phyloP scores from a whole-genome alignment of 805 yeast genomes.

The Monosporozyma siamensis region DNA sequence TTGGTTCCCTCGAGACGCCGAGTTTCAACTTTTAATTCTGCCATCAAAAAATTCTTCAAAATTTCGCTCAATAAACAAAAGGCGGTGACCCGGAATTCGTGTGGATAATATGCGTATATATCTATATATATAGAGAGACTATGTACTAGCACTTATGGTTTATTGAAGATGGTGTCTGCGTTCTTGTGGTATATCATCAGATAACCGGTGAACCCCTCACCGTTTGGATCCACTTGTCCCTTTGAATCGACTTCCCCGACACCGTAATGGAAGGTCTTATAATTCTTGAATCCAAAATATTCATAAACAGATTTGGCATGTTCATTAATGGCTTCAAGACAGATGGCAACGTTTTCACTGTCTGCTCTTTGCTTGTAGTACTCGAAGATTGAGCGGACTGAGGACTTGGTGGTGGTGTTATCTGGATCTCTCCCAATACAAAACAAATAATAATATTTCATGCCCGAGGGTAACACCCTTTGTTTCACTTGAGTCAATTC shows the following conservation, averaged over 20 bases:
- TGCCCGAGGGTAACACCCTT: slow-evolving; percentile 20
- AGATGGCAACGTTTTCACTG: slow-evolving; percentile 23
- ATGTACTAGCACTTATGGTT: too few relatives aligned
- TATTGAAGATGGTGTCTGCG: slow-evolving; percentile 7
- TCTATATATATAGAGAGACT: too few relatives aligned
- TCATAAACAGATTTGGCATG: slow-evolving; percentile 29
- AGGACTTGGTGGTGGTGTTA: slow-evolving; percentile 23
- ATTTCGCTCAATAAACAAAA: too few relatives aligned
- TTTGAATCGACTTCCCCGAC: slow-evolving; percentile 24
- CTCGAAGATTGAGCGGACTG: slow-evolving; percentile 27
- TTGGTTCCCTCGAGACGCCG: too few relatives aligned
- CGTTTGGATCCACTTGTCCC: slow-evolving; percentile 23
- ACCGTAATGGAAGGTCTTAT: slow-evolving; percentile 24
- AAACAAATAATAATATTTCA: slow-evolving; percentile 27
- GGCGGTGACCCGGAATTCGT: too few relatives aligned
- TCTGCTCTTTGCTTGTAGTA: slow-evolving; percentile 26
- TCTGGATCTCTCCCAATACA: slow-evolving; percentile 28
- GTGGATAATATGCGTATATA: too few relatives aligned
- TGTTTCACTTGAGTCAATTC: slow-evolving; percentile 15
- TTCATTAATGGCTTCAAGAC: slow-evolving; percentile 29
- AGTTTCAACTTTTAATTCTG: too few relatives aligned
- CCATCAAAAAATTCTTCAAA: too few relatives aligned
- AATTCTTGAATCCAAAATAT: slow-evolving; percentile 28
- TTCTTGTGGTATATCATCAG: slow-evolving; percentile 29
- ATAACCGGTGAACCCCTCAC: slow-evolving; percentile 26